Conservation (phyloP, 352 stramenopile species). For the Phytophthora multivora region DNA sequence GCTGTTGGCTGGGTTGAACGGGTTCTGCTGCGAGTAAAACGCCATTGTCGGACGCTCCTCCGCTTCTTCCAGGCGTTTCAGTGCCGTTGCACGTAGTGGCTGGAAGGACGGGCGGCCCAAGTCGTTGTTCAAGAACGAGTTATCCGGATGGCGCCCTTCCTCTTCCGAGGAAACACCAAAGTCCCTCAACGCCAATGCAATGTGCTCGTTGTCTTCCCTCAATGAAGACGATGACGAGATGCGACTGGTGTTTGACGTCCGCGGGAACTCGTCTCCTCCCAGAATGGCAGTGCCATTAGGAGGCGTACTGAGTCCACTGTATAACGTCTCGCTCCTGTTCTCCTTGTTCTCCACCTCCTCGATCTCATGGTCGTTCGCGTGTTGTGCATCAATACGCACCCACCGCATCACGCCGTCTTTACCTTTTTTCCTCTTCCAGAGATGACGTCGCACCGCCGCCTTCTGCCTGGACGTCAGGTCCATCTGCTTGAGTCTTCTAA, state of each 20-base stretch:
- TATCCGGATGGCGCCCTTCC: conserved; percentile 35
- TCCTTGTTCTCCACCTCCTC: conserved; percentile 36
- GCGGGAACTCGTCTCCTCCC: conserved; percentile 23
- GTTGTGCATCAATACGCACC: conserved; percentile 75
- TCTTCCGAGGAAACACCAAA: conserved; percentile 59
- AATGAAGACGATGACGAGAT: conserved; percentile 60
- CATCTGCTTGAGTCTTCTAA: conserved; percentile 86
- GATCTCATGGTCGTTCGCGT: conserved; percentile 32
- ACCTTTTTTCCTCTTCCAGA: conserved; percentile 78
- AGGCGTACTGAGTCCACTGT: conserved; percentile 57
- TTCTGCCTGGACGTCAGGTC: conserved; percentile 83
- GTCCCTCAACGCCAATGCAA: conserved; percentile 76
- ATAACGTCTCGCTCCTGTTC: conserved; percentile 23
- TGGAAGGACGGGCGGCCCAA: conserved; percentile 60
- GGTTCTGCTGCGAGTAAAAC: conserved; percentile 67
- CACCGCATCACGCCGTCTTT: conserved; percentile 78
- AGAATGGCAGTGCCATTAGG: conserved; percentile 48
- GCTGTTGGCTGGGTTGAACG: conserved; percentile 54
- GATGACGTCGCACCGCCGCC: conserved; percentile 70
- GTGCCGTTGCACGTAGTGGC: conserved; percentile 72
- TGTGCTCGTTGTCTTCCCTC: conserved; percentile 70
- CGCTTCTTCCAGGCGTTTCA: conserved; percentile 79
- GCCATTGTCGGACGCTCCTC: conserved; percentile 81
- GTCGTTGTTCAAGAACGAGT: conserved; percentile 51
- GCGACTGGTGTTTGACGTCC: conserved; percentile 35